Evolutionary conservation across 768 basidiomycete genomes (phyloP), one percentile per base, ranked within the genome.

Genomic region (Boletellus emodensis): DNA sequence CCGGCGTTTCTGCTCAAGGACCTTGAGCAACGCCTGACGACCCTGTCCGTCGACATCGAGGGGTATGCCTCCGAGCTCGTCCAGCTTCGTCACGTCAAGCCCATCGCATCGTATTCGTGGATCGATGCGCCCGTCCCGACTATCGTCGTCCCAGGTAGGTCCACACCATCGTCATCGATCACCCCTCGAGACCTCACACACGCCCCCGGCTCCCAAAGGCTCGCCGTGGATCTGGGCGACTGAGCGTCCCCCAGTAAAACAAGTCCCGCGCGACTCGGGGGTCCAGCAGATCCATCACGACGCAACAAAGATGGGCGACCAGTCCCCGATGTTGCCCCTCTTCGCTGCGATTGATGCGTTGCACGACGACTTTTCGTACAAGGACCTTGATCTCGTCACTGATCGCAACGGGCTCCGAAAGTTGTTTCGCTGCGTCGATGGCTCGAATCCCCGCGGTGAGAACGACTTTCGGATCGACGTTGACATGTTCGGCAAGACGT

Each of bases 341-440:
- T 71, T 89, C 44, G 73, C 70, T 20, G 81, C 86, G 3, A 78
- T 82, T 20, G 81, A 84, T 57, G 67, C 57, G n/a, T 20, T 67
- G 57, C 53, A 69, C 52, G 53, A 55, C 26, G 35, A 56, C 42
- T 67, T 63, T 46, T n/a, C 53, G 12, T 61, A 66, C 38, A 36
- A 56, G 3, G 61, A 80, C 6, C 71, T 79, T 15, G 68, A 80
- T 38, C 46, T 67, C 17, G 69, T 88, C 52, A 81, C 84, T 0
- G 85, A 87, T 58, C 75, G 87, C 26, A 88, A 87, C 57, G 73
- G 72, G 22, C 67, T 88, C 15, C 75, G 85, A 22, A 86, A 85
- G 62, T 67, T 89, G 36, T 59, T 82, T 18, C 72, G 81, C 22
- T 85, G 81, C 82, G 47, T 64, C 13, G 58, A 63, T n/a, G 20